Percentiles rank a stretch among this genome's conserved stretches.
These are phyloP conservation scores for Spinellus fusiger DNA, from an alignment of 192 early-diverging fungal genomes.

Conservation along the genomic window DNA sequence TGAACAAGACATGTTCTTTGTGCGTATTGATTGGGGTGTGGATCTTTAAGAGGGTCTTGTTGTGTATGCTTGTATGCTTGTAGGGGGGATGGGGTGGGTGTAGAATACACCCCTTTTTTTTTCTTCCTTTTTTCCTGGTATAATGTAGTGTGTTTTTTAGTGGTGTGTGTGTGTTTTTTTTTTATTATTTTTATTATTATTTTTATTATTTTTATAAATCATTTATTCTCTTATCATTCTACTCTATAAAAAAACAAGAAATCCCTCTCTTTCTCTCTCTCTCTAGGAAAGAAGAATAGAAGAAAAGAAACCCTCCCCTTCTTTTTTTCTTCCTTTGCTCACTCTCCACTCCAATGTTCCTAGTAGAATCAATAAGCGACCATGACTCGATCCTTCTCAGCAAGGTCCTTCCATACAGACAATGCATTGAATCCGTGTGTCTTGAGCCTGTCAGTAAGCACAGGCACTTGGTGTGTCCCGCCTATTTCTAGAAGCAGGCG, in stretches of 20 bases:
- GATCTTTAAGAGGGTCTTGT: background rate
- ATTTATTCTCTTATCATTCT: background rate
- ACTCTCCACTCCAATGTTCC: too few relatives aligned
- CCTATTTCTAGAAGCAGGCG: slow-evolving; percentile 83
- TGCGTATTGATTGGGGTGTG: background rate
- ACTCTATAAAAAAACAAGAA: too few relatives aligned
- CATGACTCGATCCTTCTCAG: slow-evolving; percentile 60
- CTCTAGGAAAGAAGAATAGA: background rate
- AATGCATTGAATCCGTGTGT: slow-evolving; percentile 49
- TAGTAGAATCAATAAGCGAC: slow-evolving; percentile 35
- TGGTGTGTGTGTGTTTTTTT: background rate
- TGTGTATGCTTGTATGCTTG: background rate
- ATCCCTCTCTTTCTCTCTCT: background rate
- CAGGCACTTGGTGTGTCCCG: slow-evolving; percentile 57
- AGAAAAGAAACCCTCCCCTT: background rate
- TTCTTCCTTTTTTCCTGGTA: too few relatives aligned
- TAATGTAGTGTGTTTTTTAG: background rate
- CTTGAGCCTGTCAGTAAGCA: slow-evolving; percentile 37
- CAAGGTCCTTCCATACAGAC: slow-evolving; percentile 76
- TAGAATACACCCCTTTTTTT: background rate
- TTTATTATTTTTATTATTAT: background rate
- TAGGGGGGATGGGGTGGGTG: background rate
- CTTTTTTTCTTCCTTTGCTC: too few relatives aligned
- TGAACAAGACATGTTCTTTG: too few relatives aligned
- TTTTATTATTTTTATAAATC: background rate